These are phyloP conservation scores for Crithidia fasciculata DNA, from an alignment of 208 protist genomes.

Conservation along the genomic window DNA sequence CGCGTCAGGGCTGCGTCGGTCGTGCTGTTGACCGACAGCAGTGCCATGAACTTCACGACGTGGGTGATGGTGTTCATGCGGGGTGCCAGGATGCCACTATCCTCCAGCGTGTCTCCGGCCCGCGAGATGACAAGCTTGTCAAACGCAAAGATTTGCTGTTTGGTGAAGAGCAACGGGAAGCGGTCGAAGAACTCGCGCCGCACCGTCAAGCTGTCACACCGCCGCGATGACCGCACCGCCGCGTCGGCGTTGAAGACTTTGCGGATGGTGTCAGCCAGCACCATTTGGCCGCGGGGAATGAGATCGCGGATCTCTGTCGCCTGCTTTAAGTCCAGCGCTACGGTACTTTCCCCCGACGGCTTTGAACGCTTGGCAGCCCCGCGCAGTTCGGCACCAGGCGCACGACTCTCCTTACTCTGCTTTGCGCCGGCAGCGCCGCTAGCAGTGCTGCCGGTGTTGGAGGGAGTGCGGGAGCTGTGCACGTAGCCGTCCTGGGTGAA, in stretches of 20 bases:
- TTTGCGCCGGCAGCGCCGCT: too few relatives aligned
- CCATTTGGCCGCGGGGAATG: too few relatives aligned
- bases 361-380: too few relatives aligned
- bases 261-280: too few relatives aligned
- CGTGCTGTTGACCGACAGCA: slow-evolving; percentile 54
- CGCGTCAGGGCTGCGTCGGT: slow-evolving; percentile 53
- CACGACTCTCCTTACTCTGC: too few relatives aligned
- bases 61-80: slow-evolving; percentile 41
- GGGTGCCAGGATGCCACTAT: slow-evolving; percentile 43
- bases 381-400: too few relatives aligned
- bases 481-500: slow-evolving; percentile 34
- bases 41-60: slow-evolving; percentile 73
- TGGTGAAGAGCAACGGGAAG: slow-evolving; percentile 11
- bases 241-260: too few relatives aligned
- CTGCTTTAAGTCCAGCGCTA: too few relatives aligned
- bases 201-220: slow-evolving; percentile 5
- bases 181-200: slow-evolving; percentile 42
- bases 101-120: slow-evolving; percentile 23
- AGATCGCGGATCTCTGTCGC: too few relatives aligned
- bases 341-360: too few relatives aligned
- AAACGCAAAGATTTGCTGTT: slow-evolving; percentile 36
- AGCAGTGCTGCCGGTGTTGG: not conserved
- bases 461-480: slow-evolving; percentile 48
- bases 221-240: not conserved
- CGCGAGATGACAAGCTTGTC: slow-evolving; percentile 49